Conservation (phyloP, 2,329 filamentous ascomycete genomes). For the Aspergillus oerlinghausenensis region DNA sequence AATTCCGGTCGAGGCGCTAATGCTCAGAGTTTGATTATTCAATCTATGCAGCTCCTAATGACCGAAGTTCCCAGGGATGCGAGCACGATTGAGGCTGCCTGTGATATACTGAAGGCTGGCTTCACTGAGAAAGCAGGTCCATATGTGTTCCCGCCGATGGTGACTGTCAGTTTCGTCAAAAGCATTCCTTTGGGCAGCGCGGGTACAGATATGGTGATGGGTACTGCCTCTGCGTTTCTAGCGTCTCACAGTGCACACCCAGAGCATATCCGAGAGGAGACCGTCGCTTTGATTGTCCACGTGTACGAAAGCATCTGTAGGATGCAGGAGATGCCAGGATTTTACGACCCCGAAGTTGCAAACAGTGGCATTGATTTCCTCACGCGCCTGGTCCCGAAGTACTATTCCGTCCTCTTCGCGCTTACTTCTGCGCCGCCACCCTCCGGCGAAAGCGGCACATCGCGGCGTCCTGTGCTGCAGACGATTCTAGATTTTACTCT, state of each 20-base stretch:
- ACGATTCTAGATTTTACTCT: constrained; percentile 39
- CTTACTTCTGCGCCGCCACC: constrained; percentile 23
- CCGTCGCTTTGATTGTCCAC: constrained; percentile 34
- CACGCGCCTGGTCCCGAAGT: constrained; percentile 39
- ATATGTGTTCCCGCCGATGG: constrained; percentile 40
- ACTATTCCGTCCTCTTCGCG: constrained; percentile 35
- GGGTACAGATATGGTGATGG: constrained; percentile 42
- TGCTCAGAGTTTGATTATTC: constrained; percentile 35
- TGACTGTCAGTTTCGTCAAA: constrained; percentile 40
- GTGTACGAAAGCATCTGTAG: constrained; percentile 36
- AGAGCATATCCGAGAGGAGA: constrained; percentile 30
- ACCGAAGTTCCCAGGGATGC: constrained; percentile 37
- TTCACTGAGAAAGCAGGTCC: constrained; percentile 42
- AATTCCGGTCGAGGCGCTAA: constrained; percentile 27
- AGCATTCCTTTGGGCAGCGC: constrained; percentile 36
- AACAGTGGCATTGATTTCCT: constrained; percentile 45
- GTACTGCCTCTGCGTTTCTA: constrained; percentile 43
- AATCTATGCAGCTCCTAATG: constrained; percentile 38
- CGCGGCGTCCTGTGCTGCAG: constrained; percentile 25
- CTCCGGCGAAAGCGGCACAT: constrained; percentile 1
- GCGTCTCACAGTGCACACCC: constrained; percentile 38
- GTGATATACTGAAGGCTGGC: constrained; percentile 43
- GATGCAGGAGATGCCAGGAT: constrained; percentile 31
- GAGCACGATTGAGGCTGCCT: constrained; percentile 42
- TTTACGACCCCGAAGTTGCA: constrained; percentile 39